phyloP scores from a whole-genome alignment of 257 asterid species.

The Jacaranda copaia region DNA sequence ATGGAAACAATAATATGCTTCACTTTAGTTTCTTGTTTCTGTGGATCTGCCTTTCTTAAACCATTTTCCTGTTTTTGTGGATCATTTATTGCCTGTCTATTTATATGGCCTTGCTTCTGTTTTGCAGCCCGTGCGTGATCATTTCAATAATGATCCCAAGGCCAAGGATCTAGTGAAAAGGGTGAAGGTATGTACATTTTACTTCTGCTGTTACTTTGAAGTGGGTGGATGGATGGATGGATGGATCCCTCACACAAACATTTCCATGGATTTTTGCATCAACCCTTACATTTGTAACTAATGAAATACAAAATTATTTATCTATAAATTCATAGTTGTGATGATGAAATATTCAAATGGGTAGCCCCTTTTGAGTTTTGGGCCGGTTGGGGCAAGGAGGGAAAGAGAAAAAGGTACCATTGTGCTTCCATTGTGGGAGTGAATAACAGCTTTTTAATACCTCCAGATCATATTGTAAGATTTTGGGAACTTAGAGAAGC shows the following conservation, averaged over 20 bases:
- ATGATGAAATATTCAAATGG: background rate
- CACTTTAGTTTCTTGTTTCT: background rate
- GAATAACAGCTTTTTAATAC: too few relatives aligned
- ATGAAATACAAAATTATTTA: background rate
- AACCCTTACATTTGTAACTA: background rate
- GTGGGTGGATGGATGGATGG: too few relatives aligned
- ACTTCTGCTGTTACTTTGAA: background rate
- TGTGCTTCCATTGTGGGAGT: too few relatives aligned
- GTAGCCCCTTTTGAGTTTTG: too few relatives aligned
- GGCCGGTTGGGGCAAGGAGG: too few relatives aligned
- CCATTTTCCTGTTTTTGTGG: background rate
- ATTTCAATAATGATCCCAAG: constrained; percentile 63
- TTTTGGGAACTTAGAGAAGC: too few relatives aligned
- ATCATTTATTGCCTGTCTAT: background rate
- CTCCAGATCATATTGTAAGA: too few relatives aligned
- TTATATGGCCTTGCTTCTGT: constrained; percentile 4
- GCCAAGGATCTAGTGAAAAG: constrained; percentile 77
- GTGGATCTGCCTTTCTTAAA: background rate
- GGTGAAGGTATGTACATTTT: constrained; percentile 65
- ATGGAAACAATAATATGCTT: background rate
- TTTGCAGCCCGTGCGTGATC: constrained; percentile 89
- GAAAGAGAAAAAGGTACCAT: too few relatives aligned
- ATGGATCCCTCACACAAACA: background rate
- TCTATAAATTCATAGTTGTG: background rate
- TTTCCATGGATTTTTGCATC: background rate